These are phyloP conservation scores for Brasilioporus rufonigricans DNA, from an alignment of 768 basidiomycete species.

Conservation along the genomic window DNA sequence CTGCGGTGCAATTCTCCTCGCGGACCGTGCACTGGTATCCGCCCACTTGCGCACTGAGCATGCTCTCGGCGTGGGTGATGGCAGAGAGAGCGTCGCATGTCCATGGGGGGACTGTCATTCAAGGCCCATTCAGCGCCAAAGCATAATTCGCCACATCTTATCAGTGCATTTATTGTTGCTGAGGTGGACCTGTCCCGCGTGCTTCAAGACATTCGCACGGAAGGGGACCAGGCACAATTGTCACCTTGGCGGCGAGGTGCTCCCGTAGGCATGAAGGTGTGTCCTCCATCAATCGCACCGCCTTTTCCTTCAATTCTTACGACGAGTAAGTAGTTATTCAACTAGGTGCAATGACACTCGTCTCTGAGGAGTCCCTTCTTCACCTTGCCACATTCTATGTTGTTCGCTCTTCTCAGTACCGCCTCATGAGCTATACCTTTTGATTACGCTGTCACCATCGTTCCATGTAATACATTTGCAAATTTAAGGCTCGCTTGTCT, in stretches of 20 bases:
- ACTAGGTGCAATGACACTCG: no score
- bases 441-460: no score
- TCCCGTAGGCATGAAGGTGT: neutral
- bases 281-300: neutral
- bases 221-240: neutral
- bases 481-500: no score
- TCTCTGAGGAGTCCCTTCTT: no score
- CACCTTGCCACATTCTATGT: no score
- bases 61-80: neutral
- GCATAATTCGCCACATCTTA: neutral
- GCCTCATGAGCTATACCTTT: no score
- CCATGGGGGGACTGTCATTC: neutral
- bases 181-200: conserved; percentile 7
- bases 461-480: no score
- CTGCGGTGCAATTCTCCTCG: neutral
- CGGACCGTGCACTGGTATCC: neutral
- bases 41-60: conserved; percentile 2
- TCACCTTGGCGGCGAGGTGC: neutral
- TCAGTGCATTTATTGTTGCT: neutral
- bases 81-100: neutral
- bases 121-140: neutral
- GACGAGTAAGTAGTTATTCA: no score
- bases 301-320: no score
- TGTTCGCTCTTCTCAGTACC: no score
- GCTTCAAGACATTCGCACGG: neutral